A percentile compares a stretch with the other conserved stretches of the same genome.
These are phyloP conservation scores for Botryotinia calthae DNA, from an alignment of 2,329 filamentous ascomycete genomes.

Conservation along the genomic window DNA sequence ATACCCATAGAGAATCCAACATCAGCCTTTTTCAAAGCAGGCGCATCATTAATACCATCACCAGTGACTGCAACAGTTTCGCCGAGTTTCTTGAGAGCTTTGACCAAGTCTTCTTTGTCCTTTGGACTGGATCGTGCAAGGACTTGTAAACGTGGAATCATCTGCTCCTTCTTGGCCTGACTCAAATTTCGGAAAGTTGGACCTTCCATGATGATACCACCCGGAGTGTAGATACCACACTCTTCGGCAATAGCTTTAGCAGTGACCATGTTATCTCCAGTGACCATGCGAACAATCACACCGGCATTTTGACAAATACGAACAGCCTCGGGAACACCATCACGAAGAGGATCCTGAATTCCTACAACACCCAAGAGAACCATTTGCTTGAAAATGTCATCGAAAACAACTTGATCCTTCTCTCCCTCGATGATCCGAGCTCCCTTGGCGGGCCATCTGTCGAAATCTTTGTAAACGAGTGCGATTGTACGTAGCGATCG, in stretches of 20 bases:
- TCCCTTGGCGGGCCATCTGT: slow-evolving; percentile 61
- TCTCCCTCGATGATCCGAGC: slow-evolving; percentile 59
- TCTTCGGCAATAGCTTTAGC: slow-evolving; percentile 71
- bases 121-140: slow-evolving; percentile 68
- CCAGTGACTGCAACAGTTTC: slow-evolving; percentile 66
- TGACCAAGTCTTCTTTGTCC: slow-evolving; percentile 65
- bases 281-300: slow-evolving; percentile 72
- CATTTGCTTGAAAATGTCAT: slow-evolving; percentile 69
- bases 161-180: slow-evolving; percentile 56
- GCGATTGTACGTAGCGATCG: slow-evolving; percentile 73
- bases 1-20: slow-evolving; percentile 69
- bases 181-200: slow-evolving; percentile 62
- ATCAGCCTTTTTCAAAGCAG: slow-evolving; percentile 63
- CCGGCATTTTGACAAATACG: slow-evolving; percentile 64
- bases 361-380: slow-evolving; percentile 70
- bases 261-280: slow-evolving; percentile 69
- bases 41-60: slow-evolving; percentile 65
- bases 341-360: slow-evolving; percentile 71
- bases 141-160: slow-evolving; percentile 63
- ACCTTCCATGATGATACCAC: slow-evolving; percentile 66
- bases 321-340: slow-evolving; percentile 66
- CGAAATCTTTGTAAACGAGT: slow-evolving; percentile 70
- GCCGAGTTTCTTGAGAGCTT: slow-evolving; percentile 61
- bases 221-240: slow-evolving; percentile 58
- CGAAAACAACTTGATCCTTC: slow-evolving; percentile 59